Conservation (phyloP, 2,329 filamentous ascomycete species). For the Talaromyces piceae region DNA sequence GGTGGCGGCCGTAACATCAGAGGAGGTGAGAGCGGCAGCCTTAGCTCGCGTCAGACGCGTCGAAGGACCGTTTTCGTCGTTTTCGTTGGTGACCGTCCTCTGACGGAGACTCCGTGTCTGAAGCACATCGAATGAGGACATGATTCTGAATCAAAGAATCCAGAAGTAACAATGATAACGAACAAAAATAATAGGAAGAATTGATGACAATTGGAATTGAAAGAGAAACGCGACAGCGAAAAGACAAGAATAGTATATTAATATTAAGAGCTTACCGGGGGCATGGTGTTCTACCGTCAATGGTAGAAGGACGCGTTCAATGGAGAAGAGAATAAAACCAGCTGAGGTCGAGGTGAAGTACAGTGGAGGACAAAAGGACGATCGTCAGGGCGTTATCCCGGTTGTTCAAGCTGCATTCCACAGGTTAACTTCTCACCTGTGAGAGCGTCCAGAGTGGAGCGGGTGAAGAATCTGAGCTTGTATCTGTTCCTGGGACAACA, state of each 20-base stretch:
- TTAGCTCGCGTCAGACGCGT: constrained; percentile 91
- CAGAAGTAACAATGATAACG: constrained; percentile 9
- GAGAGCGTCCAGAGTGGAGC: constrained; percentile 23
- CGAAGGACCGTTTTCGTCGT: constrained; percentile 77
- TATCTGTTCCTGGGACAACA: constrained; percentile 20
- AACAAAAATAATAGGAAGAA: constrained; percentile 1
- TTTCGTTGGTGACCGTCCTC: constrained; percentile 79
- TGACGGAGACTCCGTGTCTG: constrained; percentile 64
- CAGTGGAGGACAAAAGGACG: constrained; percentile 7
- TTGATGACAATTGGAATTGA: too few species aligned
- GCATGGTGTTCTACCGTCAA: constrained; percentile 42
- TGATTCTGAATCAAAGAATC: constrained; percentile 15
- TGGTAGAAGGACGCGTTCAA: constrained; percentile 15
- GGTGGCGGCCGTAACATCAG: constrained; percentile 54
- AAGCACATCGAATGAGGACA: constrained; percentile 34
- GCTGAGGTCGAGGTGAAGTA: constrained; percentile 13
- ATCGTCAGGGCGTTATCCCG: constrained; percentile 21
- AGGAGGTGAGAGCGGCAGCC: constrained; percentile 58
- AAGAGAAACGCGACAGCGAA: background rate
- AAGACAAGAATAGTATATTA: background rate
- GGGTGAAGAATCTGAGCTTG: constrained; percentile 20
- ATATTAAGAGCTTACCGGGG: constrained; percentile 44
- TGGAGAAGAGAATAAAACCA: constrained; percentile 16
- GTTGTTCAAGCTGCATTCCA: constrained; percentile 30
- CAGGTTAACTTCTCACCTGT: constrained; percentile 17